Evolutionary conservation across 306 rosid genomes (phyloP).

Genomic region (Abrus precatorius): DNA sequence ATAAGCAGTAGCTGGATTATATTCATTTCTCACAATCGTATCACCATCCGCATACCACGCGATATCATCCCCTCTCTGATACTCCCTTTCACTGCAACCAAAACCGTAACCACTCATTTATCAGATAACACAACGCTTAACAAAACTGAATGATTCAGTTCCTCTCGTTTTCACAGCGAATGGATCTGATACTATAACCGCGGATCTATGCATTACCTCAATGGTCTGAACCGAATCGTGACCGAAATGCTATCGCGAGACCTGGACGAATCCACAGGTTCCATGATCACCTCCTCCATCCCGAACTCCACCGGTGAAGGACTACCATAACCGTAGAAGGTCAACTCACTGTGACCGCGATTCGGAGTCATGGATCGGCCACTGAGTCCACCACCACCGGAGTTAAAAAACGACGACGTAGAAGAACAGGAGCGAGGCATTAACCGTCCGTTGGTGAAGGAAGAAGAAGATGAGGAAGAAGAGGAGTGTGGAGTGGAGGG

Average conservation of each 20-base stretch:
- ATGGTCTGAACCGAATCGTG: slow-evolving; percentile 95
- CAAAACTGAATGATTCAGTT: slow-evolving; percentile 35
- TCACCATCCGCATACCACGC: slow-evolving; percentile 98
- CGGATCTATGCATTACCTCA: slow-evolving; percentile 93
- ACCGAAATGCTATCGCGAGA: slow-evolving; percentile 91
- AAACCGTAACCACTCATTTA: slow-evolving; percentile 52
- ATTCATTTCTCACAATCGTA: slow-evolving; percentile 83
- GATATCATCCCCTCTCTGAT: slow-evolving; percentile 89
- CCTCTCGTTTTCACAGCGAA: slow-evolving; percentile 27
- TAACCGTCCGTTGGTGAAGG: slow-evolving; percentile 64
- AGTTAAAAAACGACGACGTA: slow-evolving; percentile 74
- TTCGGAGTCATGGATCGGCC: slow-evolving; percentile 82
- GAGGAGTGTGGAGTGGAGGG: slow-evolving; percentile 74
- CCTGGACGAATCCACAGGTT: slow-evolving; percentile 63
- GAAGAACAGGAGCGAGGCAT: slow-evolving; percentile 85
- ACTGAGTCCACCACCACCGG: slow-evolving; percentile 63
- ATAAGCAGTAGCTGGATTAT: slow-evolving; percentile 88
- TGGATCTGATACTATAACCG: slow-evolving; percentile 62
- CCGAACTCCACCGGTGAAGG: slow-evolving; percentile 72
- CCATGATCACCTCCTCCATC: slow-evolving; percentile 75
- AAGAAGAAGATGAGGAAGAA: slow-evolving; percentile 76
- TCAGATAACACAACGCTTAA: slow-evolving; percentile 30
- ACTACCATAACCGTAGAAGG: slow-evolving; percentile 48
- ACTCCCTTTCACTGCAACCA: slow-evolving; percentile 92
- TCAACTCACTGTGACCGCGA: slow-evolving; percentile 68